These are phyloP conservation scores for Nissolia schottii DNA, from an alignment of 306 rosid genomes.

Conservation along the genomic window DNA sequence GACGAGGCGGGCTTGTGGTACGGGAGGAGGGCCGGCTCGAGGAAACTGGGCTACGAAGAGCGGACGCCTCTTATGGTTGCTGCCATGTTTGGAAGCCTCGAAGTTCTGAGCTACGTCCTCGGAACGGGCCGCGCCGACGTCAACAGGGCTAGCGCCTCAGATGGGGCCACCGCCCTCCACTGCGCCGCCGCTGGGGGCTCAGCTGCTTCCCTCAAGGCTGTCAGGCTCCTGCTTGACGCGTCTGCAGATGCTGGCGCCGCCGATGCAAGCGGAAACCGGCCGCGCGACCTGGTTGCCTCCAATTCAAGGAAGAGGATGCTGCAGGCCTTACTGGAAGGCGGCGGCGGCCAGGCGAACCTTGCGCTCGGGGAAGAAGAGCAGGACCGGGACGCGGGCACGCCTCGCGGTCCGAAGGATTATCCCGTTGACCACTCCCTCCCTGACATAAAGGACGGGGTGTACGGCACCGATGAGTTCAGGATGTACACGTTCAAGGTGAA, in stretches of 20 bases:
- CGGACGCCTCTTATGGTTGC: conserved; percentile 84
- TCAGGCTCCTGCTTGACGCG: conserved; percentile 64
- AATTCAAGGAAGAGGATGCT: conserved; percentile 43
- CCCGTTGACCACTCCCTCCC: conserved; percentile 81
- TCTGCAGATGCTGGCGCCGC: conserved; percentile 48
- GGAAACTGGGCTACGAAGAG: conserved; percentile 60
- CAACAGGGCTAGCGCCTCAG: conserved; percentile 52
- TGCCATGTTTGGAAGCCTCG: conserved; percentile 70
- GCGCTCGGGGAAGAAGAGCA: conserved; percentile 33
- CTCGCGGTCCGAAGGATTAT: conserved; percentile 54
- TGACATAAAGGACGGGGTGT: conserved; percentile 77
- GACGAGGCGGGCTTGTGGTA: conserved; percentile 70
- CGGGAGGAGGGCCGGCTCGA: conserved; percentile 67
- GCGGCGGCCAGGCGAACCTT: conserved; percentile 26
- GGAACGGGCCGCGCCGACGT: conserved; percentile 50
- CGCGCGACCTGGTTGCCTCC: conserved; percentile 52
- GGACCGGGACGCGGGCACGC: conserved; percentile 30
- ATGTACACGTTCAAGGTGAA: conserved; percentile 89
- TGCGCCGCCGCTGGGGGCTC: conserved; percentile 85
- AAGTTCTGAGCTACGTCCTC: conserved; percentile 45
- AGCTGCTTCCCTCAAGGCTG: conserved; percentile 48
- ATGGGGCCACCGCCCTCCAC: conserved; percentile 75
- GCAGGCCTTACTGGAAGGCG: conserved; percentile 43
- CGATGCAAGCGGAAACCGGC: conserved; percentile 56
- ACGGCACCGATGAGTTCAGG: conserved; percentile 82